Base-by-base conservation (phyloP, 2,329 filamentous ascomycete genomes). In the Pezicula radicicola region DNA sequence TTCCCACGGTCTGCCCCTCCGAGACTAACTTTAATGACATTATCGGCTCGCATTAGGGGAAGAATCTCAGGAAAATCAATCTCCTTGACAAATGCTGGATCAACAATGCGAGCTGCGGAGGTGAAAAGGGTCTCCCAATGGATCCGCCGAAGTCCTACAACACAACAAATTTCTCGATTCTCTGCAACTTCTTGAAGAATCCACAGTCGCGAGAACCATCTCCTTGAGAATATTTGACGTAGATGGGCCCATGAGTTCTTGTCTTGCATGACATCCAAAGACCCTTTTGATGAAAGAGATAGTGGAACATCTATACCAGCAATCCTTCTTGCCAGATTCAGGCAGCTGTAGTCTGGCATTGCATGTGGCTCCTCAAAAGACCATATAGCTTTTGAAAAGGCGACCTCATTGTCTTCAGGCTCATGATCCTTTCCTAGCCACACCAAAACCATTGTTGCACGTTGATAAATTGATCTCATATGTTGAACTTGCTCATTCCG, bases 141-240 rank as follows among this genome's bases (percentile, higher is more conserved):
- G 8, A 40, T 21, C 15, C 7, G 2, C 9, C 15, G 37, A 3
- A 7, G 8, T 10, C 37, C 37, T 5, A 16, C n/a, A 21, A 8
- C 8, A 21, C n/a, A 16, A 16, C 9, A 8, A 21, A 21, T 8
- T 3, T 10, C 12, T 40, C 3, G n/a, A 8, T 50, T 41, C 15
- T 40, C 37, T 12, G 41, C 48, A 19, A 56, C 39, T 43, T 56
- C 54, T 43, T 56, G 54, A 15, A 56, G 50, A 27, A 56, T 47
- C 54, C 52, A 55, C 19, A 52, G n/a, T 9, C 53, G 41, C n/a
- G 52, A 27, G 21, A 55, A 55, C 50, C 53, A 55, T 18, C 48
- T 39, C 15, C 49, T 19, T 16, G 36, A 3, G 13, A 53, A 44
- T 19, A 53, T 4, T 28, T 30, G 21, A 4, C 36, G n/a, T 19